phyloP scores from a whole-genome alignment of 2,329 filamentous ascomycete genomes.

The Sclerotiophoma versabilis region DNA sequence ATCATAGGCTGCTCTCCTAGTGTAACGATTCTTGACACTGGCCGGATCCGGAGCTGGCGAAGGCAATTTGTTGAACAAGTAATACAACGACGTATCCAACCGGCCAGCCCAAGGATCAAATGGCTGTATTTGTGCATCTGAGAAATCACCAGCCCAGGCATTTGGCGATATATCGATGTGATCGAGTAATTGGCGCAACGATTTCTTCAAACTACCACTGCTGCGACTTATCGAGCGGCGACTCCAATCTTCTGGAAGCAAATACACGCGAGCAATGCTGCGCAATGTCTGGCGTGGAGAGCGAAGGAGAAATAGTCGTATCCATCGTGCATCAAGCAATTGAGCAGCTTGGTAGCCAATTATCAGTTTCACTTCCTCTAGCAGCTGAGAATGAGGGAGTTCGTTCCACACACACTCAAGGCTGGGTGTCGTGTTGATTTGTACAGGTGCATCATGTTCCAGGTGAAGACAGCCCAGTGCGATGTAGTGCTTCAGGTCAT shows the following conservation, averaged over 20 bases:
- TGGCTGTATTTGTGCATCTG: slow-evolving; percentile 20
- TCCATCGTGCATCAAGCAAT: slow-evolving; percentile 46
- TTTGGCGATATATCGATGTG: slow-evolving; percentile 63
- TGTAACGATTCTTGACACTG: slow-evolving; percentile 58
- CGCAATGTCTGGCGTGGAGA: not conserved
- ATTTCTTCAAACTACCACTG: slow-evolving; percentile 54
- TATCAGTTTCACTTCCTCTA: slow-evolving; percentile 28
- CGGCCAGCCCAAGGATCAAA: slow-evolving; percentile 53
- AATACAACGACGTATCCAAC: slow-evolving; percentile 65
- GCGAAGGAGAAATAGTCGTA: slow-evolving; percentile 37
- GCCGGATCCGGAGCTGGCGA: slow-evolving; percentile 68
- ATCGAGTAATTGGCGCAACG: slow-evolving; percentile 59
- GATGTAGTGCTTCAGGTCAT: slow-evolving; percentile 41
- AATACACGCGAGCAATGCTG: slow-evolving; percentile 61
- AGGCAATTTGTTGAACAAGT: slow-evolving; percentile 76
- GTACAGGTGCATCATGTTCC: slow-evolving; percentile 1
- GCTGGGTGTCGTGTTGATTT: not conserved
- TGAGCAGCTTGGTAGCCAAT: slow-evolving; percentile 35
- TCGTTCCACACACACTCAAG: slow-evolving; percentile 33
- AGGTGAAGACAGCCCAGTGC: slow-evolving; percentile 45
- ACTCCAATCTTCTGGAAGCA: slow-evolving; percentile 71
- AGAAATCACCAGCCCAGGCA: slow-evolving; percentile 62
- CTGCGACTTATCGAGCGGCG: slow-evolving; percentile 61
- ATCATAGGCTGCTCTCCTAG: slow-evolving; percentile 61
- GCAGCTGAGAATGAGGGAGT: slow-evolving; percentile 25